phyloP scores from a whole-genome alignment of 495 filamentous ascomycete genomes.

The Podospora tetraspora region DNA sequence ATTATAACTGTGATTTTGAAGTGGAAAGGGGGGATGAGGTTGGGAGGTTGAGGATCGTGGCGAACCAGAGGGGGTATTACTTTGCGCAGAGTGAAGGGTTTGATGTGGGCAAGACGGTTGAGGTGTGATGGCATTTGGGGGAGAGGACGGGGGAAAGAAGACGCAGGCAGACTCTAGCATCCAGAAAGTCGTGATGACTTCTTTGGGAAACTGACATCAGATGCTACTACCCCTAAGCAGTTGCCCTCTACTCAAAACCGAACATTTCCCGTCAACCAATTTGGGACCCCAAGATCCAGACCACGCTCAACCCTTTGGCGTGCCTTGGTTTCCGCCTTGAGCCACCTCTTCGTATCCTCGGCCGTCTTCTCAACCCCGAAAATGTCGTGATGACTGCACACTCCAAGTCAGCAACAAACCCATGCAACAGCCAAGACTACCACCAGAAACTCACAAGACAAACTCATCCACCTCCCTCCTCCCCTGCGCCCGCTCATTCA shows the following conservation, averaged over 20 bases:
- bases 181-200: no score
- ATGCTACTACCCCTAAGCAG: no score
- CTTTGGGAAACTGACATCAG: no score
- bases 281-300: background rate
- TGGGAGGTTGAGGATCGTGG: background rate
- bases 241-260: no score
- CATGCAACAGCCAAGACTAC: background rate
- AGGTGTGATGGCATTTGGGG: constrained; percentile 3
- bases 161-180: no score
- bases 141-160: no score
- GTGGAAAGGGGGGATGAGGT: background rate
- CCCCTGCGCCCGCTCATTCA: constrained; percentile 48
- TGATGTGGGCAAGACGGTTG: constrained; percentile 4
- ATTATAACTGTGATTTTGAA: constrained; percentile 5
- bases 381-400: constrained; percentile 1
- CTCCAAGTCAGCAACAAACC: background rate
- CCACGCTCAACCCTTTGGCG: background rate
- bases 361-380: constrained; percentile 7
- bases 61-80: constrained; percentile 13
- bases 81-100: background rate
- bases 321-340: background rate
- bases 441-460: constrained; percentile 17
- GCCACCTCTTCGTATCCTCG: background rate
- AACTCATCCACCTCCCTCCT: constrained; percentile 19
- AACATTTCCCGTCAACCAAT: background rate